phyloP scores from a whole-genome alignment of 768 basidiomycete genomes.

The Pleurotus pulmonarius region DNA sequence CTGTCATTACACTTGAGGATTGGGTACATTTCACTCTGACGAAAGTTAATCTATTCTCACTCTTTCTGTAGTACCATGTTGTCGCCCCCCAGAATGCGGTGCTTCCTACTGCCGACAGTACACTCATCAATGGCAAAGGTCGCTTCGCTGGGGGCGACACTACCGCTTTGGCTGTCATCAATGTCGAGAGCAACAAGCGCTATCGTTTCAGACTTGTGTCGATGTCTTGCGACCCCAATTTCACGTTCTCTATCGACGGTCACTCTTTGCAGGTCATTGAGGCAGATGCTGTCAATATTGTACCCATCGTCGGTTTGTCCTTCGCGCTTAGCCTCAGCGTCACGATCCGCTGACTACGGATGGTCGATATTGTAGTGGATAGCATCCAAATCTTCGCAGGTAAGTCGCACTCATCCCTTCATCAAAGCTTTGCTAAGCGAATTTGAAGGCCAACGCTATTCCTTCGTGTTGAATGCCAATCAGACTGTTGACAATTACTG shows the following conservation, averaged over 20 bases:
- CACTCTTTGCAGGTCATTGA: constrained; percentile 37
- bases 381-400: constrained; percentile 34
- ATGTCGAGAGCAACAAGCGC: constrained; percentile 32
- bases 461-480: constrained; percentile 34
- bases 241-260: constrained; percentile 25
- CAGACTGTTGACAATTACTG: constrained; percentile 38
- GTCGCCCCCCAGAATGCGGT: background rate
- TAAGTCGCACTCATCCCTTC: background rate
- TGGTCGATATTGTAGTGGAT: constrained; percentile 21
- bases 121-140: constrained; percentile 44
- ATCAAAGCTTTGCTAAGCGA: background rate
- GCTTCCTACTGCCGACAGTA: constrained; percentile 21
- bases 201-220: constrained; percentile 32
- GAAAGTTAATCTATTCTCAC: background rate
- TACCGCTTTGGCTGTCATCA: constrained; percentile 31
- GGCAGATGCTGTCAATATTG: constrained; percentile 31
- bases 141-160: constrained; percentile 29
- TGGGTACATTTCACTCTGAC: constrained; percentile 18
- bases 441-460: constrained; percentile 29
- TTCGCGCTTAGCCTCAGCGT: background rate
- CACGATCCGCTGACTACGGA: background rate
- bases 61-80: constrained; percentile 6
- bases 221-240: constrained; percentile 27
- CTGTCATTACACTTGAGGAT: constrained; percentile 38
- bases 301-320: constrained; percentile 16